Percentiles rank a stretch among this genome's conserved stretches.
These are phyloP conservation scores for Tylopilus plumbeoviolaceoides DNA, from an alignment of 768 basidiomycete species.

Conservation along the genomic window DNA sequence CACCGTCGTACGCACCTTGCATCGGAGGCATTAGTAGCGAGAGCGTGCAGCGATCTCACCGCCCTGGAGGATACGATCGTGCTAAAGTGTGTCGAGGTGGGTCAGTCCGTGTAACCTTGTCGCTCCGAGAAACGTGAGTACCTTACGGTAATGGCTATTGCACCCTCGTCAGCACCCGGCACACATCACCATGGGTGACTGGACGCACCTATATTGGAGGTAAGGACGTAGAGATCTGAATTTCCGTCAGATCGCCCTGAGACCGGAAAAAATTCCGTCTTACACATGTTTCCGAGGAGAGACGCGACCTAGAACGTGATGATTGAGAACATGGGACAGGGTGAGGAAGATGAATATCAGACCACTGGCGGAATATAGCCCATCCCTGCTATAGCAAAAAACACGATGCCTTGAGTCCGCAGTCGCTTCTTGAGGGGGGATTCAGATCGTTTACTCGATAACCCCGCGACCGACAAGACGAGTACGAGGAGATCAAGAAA, in stretches of 20 bases:
- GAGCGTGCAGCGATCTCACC: conserved; percentile 5
- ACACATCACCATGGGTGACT: too few relatives aligned
- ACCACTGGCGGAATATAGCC: conserved; percentile 13
- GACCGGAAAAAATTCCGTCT: background rate
- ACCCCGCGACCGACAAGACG: conserved; percentile 10
- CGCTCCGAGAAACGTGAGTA: background rate
- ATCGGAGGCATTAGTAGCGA: background rate
- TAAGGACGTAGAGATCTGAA: background rate
- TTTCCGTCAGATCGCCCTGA: background rate
- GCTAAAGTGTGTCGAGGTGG: background rate
- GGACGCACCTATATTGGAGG: background rate
- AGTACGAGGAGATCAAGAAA: conserved; percentile 18
- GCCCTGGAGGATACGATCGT: conserved; percentile 7
- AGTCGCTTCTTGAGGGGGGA: conserved; percentile 17
- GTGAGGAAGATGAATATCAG: background rate
- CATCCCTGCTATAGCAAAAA: conserved; percentile 10
- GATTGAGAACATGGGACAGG: background rate
- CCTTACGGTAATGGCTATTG: conserved; percentile 8
- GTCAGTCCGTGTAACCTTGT: background rate
- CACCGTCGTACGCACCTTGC: background rate
- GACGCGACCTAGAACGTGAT: conserved; percentile 1
- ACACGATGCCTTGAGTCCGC: conserved; percentile 14
- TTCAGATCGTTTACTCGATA: conserved; percentile 8
- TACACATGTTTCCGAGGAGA: background rate
- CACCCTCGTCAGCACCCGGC: background rate